A percentile compares a stretch with the other conserved stretches of the same genome.
These are phyloP conservation scores for Gomphus sp. DNA, from an alignment of 1,284 basidiomycete genomes.

Conservation along the genomic window DNA sequence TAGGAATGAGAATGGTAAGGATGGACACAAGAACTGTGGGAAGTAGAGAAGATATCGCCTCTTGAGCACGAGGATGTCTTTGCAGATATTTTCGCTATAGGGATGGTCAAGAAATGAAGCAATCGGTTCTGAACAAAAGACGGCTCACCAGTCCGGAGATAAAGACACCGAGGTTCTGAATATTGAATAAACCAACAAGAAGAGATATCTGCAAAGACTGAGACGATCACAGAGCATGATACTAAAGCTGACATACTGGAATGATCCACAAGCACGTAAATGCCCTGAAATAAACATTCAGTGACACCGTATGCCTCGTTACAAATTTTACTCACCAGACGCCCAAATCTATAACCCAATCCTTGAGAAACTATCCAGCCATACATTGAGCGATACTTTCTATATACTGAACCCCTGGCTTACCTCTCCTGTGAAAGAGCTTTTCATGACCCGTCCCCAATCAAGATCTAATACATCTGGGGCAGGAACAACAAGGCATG, in stretches of 20 bases:
- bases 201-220: slow-evolving; percentile 38
- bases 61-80: slow-evolving; percentile 55
- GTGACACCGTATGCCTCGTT: neutral
- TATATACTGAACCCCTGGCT: slow-evolving; percentile 2
- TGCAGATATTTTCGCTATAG: slow-evolving; percentile 52
- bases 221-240: neutral
- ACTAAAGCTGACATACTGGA: slow-evolving; percentile 23
- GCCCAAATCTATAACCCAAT: slow-evolving; percentile 72
- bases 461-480: slow-evolving; percentile 82
- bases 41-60: slow-evolving; percentile 67
- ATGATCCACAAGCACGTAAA: slow-evolving; percentile 86
- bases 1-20: slow-evolving; percentile 72
- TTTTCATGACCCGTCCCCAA: slow-evolving; percentile 76
- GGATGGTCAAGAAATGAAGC: neutral
- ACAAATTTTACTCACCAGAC: slow-evolving; percentile 44
- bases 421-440: slow-evolving; percentile 65
- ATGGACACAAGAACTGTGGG: slow-evolving; percentile 76
- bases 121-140: neutral
- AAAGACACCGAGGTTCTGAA: slow-evolving; percentile 65
- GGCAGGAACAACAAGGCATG: slow-evolving; percentile 70
- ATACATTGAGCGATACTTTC: neutral
- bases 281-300: slow-evolving; percentile 38
- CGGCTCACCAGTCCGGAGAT: slow-evolving; percentile 55
- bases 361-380: slow-evolving; percentile 52
- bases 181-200: slow-evolving; percentile 72